Percentiles rank a stretch among this genome's conserved stretches.
phyloP scores from a whole-genome alignment of 345 rosid species.

The Nasturtium officinale region DNA sequence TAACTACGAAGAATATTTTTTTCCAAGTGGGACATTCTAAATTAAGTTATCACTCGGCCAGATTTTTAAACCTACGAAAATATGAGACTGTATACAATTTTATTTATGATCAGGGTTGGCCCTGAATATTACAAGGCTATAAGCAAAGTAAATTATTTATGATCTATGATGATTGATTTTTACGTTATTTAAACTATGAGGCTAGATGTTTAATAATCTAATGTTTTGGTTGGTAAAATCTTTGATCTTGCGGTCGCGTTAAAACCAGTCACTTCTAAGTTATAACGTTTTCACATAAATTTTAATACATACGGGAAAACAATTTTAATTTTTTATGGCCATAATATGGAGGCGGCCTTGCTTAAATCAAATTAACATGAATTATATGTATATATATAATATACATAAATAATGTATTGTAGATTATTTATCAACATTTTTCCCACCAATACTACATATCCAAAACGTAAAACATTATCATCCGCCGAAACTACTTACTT shows the following conservation, averaged over 20 bases:
- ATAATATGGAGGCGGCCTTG: not conserved
- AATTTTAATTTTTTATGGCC: not conserved
- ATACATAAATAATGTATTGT: not conserved
- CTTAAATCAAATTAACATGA: not conserved
- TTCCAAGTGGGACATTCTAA: not conserved
- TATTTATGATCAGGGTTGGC: no score
- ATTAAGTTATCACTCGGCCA: not conserved
- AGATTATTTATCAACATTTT: no score
- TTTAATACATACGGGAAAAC: not conserved
- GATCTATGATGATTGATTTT: not conserved
- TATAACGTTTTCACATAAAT: not conserved
- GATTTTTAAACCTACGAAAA: not conserved
- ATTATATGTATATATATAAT: not conserved
- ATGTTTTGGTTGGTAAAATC: not conserved
- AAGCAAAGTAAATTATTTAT: no score
- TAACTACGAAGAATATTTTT: not conserved
- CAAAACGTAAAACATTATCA: not conserved
- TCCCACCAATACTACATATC: no score
- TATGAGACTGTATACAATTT: not conserved
- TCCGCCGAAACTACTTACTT: not conserved
- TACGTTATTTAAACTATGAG: not conserved
- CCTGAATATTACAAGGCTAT: no score
- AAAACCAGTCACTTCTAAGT: not conserved
- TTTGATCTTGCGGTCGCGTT: not conserved
- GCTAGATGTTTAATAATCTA: not conserved